phyloP scores from a whole-genome alignment of 495 filamentous ascomycete species.

The Trichoderma reesei region DNA sequence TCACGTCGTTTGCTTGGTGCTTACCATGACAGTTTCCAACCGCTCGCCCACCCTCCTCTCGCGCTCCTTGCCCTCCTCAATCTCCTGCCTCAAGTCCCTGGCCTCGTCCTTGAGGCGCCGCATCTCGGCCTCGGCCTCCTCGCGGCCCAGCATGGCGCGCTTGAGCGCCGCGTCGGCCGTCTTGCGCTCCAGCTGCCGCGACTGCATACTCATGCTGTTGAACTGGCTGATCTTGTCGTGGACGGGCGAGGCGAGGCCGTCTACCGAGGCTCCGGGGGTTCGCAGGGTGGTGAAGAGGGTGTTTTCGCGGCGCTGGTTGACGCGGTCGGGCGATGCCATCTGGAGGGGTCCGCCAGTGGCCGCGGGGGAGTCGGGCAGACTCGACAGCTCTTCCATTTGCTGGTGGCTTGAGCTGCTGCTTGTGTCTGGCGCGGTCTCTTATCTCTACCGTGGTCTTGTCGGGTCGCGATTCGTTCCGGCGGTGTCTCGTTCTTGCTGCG shows the following conservation, averaged over 20 bases:
- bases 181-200: conserved; percentile 50
- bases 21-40: conserved; percentile 64
- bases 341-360: conserved; percentile 49
- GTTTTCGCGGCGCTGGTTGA: conserved; percentile 53
- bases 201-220: conserved; percentile 58
- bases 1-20: conserved; percentile 13
- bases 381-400: conserved; percentile 21
- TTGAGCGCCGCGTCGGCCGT: conserved; percentile 63
- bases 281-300: conserved; percentile 18
- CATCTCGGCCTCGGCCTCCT: conserved; percentile 68
- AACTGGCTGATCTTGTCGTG: conserved; percentile 80
- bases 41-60: conserved; percentile 69
- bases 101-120: conserved; percentile 51
- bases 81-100: conserved; percentile 38
- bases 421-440: neutral
- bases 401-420: neutral
- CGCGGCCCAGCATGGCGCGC: conserved; percentile 71
- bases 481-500: too few relatives aligned
- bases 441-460: neutral
- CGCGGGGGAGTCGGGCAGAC: conserved; percentile 22
- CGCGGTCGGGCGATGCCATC: conserved; percentile 69
- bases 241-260: conserved; percentile 42
- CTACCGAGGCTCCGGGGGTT: neutral
- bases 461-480: neutral
- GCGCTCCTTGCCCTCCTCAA: conserved; percentile 63